Percentiles rank a stretch among this genome's conserved stretches.
Conservation (phyloP, 345 rosid genomes). For the Firmiana major region DNA sequence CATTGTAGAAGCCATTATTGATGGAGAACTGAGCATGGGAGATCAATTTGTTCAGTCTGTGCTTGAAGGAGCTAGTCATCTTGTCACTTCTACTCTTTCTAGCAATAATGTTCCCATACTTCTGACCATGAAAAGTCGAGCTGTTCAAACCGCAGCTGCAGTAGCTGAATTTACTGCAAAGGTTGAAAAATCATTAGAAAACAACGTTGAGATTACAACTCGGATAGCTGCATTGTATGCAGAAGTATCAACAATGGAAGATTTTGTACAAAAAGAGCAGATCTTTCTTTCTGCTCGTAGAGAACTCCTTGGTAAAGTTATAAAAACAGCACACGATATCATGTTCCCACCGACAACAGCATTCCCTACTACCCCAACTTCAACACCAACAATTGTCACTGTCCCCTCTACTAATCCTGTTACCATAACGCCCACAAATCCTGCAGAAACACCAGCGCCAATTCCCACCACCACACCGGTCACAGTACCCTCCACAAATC, state of each 20-base stretch:
- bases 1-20: conserved; percentile 26
- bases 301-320: conserved; percentile 26
- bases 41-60: conserved; percentile 27
- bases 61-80: conserved; percentile 17
- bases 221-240: conserved; percentile 28
- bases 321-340: conserved; percentile 33
- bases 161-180: conserved; percentile 20
- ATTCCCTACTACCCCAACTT: conserved; percentile 27
- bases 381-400: conserved; percentile 55
- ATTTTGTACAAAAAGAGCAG: conserved; percentile 12
- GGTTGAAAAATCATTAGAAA: conserved; percentile 25
- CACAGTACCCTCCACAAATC: conserved; percentile 40
- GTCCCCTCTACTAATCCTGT: conserved; percentile 50
- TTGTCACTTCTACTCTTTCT: conserved; percentile 25
- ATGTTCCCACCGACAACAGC: conserved; percentile 34
- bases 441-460: conserved; percentile 27
- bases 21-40: conserved; percentile 17
- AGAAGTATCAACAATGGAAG: conserved; percentile 22
- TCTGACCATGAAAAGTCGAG: conserved; percentile 18
- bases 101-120: conserved; percentile 21
- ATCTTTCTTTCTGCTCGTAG: conserved; percentile 32
- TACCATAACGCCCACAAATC: conserved; percentile 27
- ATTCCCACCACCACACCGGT: conserved; percentile 47
- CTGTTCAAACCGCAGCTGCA: conserved; percentile 20
- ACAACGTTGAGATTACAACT: conserved; percentile 14